Evolutionary conservation across 768 basidiomycete genomes (phyloP).

Genomic region (Leucocoprinus leucothites): DNA sequence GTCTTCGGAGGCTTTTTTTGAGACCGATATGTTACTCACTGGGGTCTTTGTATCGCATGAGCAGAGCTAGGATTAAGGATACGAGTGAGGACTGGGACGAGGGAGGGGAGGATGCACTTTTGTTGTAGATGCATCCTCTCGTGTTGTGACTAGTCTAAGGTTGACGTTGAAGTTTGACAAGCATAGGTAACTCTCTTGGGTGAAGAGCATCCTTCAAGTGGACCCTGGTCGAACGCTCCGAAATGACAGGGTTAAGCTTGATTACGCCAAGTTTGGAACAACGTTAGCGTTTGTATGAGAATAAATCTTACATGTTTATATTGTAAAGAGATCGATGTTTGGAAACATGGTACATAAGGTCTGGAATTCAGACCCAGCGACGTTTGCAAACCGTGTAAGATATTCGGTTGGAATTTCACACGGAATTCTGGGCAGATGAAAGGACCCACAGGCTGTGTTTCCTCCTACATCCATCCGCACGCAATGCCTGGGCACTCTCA

Average conservation of each 20-base stretch:
- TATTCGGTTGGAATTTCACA: too few relatives aligned
- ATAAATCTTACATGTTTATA: slow-evolving; percentile 78
- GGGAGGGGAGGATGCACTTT: slow-evolving; percentile 28
- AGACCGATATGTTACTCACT: too few relatives aligned
- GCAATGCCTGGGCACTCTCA: too few relatives aligned
- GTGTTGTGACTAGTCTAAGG: slow-evolving; percentile 77
- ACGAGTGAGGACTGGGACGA: too few relatives aligned
- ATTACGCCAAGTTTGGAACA: slow-evolving; percentile 92
- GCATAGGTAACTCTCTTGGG: slow-evolving; percentile 95
- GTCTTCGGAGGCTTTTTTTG: too few relatives aligned
- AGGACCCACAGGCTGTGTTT: too few relatives aligned
- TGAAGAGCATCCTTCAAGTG: slow-evolving; percentile 68
- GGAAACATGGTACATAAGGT: not conserved
- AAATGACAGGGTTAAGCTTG: slow-evolving; percentile 76
- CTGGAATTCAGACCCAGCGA: slow-evolving; percentile 54
- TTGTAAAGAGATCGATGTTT: slow-evolving; percentile 6
- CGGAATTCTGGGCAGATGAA: too few relatives aligned
- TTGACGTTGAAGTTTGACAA: slow-evolving; percentile 83
- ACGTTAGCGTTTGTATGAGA: slow-evolving; percentile 92
- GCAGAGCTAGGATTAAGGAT: slow-evolving; percentile 67
- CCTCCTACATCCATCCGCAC: too few relatives aligned
- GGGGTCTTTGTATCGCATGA: too few relatives aligned
- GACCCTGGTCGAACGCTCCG: slow-evolving; percentile 77
- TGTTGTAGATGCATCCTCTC: slow-evolving; percentile 83
- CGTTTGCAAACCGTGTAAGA: too few relatives aligned